Evolutionary conservation across 306 rosid genomes (phyloP), one percentile per base, ranked within the genome.

Genomic region (Quillaja saponaria): DNA sequence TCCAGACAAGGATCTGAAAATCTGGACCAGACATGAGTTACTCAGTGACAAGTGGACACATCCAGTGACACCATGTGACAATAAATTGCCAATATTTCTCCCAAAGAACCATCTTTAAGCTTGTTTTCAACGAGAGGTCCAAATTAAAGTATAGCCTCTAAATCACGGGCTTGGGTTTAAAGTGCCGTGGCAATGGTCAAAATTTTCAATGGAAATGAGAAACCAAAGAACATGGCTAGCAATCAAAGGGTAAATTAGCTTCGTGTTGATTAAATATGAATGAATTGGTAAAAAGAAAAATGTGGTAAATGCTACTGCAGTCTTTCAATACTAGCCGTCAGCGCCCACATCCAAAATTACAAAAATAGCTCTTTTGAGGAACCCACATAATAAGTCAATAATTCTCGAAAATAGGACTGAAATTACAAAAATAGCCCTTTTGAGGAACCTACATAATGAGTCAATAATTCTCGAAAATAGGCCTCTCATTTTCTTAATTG

Each of bases 1-100:
- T 66, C 80, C 28, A 31, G 62, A 55, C 12, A 49, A 42, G 63
- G 17, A 21, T 45, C 50, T 6, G 58, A 42, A 35, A 49, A 31
- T 55, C 57, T 57, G 34, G 58, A 63, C 35, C 67, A 62, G 34
- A 71, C 75, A 39, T 41, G 67, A 19, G 68, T 47, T 31, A 67
- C 28, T 42, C 61, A 63, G 60, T 56, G 80, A 38, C 62, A 63
- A 55, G 75, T 62, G 55, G 80, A 75, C 33, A 58, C 17, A 63
- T 75, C 65, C 13, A 67, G 33, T 7, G 58, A 63, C 6, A 54
- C 65, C 17, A 75, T 75, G n/a, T 21, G 48, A 56, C 3, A 49
- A 40, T 75, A 62, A 21, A 51, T 56, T 55, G 17, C 9, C 18
- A 68, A 38, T 1, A 69, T 67, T 50, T 64, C 62, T 0, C 45